Conservation (phyloP, 129 eudicot species). For the Artemisia tridentata region DNA sequence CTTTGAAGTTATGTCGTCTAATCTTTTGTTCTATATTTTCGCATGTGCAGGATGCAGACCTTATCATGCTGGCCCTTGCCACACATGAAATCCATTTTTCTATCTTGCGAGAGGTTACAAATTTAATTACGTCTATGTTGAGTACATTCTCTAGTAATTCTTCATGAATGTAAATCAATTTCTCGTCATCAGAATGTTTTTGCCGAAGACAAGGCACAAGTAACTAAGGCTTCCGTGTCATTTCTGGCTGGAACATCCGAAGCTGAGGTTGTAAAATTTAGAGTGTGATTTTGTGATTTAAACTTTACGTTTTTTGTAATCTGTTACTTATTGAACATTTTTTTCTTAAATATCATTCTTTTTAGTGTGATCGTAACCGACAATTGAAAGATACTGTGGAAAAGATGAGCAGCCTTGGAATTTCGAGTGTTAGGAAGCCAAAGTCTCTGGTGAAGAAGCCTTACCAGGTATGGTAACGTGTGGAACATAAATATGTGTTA, state of each 20-base stretch:
- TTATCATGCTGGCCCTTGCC: slow-evolving; percentile 58
- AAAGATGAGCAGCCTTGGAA: slow-evolving; percentile 2
- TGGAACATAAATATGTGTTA: background rate
- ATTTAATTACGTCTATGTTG: background rate
- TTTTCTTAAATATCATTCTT: background rate
- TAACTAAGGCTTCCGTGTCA: background rate
- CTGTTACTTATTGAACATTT: background rate
- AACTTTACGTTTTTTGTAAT: background rate
- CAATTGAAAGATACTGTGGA: background rate
- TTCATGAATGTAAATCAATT: background rate
- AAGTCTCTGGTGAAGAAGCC: slow-evolving; percentile 27
- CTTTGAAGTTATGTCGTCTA: background rate
- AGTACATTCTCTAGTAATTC: background rate
- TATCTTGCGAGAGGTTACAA: slow-evolving; percentile 57
- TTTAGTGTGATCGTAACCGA: slow-evolving; percentile 3
- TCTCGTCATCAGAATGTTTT: slow-evolving; percentile 38
- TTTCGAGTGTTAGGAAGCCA: background rate
- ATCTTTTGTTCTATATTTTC: background rate
- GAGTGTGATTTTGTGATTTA: background rate
- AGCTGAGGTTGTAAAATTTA: background rate
- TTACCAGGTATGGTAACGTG: slow-evolving; percentile 40
- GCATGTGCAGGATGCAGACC: slow-evolving; percentile 52
- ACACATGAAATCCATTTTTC: slow-evolving; percentile 69
- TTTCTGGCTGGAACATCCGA: background rate
- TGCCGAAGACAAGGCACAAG: background rate